Evolutionary conservation across 441 rosid species (phyloP).

Genomic region (Erodium moschatum): DNA sequence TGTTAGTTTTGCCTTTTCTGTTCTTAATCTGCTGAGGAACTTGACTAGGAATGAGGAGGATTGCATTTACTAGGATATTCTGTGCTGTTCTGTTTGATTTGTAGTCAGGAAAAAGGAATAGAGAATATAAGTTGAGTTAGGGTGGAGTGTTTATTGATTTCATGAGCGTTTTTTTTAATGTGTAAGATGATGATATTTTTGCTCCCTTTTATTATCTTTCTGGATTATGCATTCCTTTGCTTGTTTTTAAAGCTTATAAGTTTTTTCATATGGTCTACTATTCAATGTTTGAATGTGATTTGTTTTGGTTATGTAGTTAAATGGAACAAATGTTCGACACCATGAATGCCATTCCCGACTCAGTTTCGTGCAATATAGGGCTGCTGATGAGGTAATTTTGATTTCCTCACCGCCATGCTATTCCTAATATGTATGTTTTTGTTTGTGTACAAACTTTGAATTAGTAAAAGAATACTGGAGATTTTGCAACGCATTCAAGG

Average conservation of each 20-base stretch:
- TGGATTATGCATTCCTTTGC: not conserved
- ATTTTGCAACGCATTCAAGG: not conserved
- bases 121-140: not conserved
- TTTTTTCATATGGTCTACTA: not conserved
- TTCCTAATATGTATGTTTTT: not conserved
- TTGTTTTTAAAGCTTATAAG: not conserved
- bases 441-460: not conserved
- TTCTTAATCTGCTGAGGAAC: not conserved
- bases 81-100: not conserved
- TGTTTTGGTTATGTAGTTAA: conserved; percentile 28
- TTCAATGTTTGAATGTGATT: not conserved
- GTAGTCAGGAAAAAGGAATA: not conserved
- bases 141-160: not conserved
- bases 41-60: not conserved
- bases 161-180: not conserved
- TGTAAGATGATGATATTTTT: not conserved
- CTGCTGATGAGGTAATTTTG: conserved; percentile 49
- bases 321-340: conserved; percentile 25
- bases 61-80: not conserved
- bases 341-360: conserved; percentile 22
- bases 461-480: not conserved
- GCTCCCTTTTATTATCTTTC: not conserved
- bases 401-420: not conserved
- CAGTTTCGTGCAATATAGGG: conserved; percentile 27
- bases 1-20: not conserved